Evolutionary conservation across 179 eudicot genomes (phyloP).

Genomic region (Gypsophila paniculata): DNA sequence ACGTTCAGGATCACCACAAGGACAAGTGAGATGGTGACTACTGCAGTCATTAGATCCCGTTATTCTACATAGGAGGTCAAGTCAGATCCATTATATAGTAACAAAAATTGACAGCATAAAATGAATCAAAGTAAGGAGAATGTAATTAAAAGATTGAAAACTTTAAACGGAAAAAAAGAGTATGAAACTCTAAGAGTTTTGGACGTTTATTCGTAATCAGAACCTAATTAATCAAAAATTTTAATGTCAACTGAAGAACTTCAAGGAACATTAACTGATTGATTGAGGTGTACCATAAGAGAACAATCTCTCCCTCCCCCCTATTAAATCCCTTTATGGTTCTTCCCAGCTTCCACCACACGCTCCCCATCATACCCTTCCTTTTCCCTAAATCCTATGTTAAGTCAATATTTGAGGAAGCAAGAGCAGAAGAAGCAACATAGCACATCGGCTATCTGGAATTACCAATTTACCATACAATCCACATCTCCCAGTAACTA

Average conservation of each 20-base stretch:
- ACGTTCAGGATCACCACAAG: slow-evolving; percentile 45
- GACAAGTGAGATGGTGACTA: slow-evolving; percentile 38
- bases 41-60: slow-evolving; percentile 42
- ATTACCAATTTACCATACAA: not conserved
- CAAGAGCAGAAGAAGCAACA: not conserved
- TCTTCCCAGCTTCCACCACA: not conserved
- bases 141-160: not conserved
- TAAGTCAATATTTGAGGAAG: not conserved
- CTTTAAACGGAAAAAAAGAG: not conserved
- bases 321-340: too few relatives aligned
- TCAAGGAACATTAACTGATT: not conserved
- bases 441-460: not conserved
- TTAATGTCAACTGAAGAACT: not conserved
- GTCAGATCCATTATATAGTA: not conserved
- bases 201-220: not conserved
- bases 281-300: not conserved
- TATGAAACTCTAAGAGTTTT: not conserved
- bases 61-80: slow-evolving; percentile 34
- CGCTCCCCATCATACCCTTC: not conserved
- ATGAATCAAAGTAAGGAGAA: not conserved
- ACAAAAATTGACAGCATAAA: not conserved
- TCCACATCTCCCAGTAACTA: not conserved
- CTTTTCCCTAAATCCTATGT: not conserved
- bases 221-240: not conserved
- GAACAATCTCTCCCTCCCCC: too few relatives aligned